phyloP scores from a whole-genome alignment of 2,329 filamentous ascomycete species.

The Fusarium pseudoanthophilum region DNA sequence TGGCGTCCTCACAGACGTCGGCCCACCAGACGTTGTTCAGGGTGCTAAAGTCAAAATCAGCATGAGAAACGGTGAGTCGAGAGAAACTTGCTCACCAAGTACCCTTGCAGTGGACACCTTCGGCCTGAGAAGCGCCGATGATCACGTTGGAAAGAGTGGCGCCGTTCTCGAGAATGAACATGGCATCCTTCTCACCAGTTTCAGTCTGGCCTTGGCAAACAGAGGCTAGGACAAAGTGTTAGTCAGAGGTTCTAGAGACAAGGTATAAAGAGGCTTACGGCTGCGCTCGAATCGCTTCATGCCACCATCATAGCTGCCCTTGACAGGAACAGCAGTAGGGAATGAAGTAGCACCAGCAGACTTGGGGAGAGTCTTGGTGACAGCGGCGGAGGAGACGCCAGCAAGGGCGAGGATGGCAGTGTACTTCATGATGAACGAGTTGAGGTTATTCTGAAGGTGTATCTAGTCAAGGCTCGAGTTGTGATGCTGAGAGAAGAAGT shows the following conservation, averaged over 20 bases:
- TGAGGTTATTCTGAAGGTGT: background rate
- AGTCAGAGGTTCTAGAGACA: background rate
- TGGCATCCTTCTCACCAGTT: slow-evolving; percentile 50
- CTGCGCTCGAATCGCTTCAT: slow-evolving; percentile 38
- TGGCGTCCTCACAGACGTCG: slow-evolving; percentile 52
- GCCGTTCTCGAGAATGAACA: slow-evolving; percentile 63
- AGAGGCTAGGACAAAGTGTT: slow-evolving; percentile 2
- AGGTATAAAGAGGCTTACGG: slow-evolving; percentile 2
- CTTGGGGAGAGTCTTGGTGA: slow-evolving; percentile 38
- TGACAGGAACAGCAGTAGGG: slow-evolving; percentile 36
- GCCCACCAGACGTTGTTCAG: slow-evolving; percentile 54
- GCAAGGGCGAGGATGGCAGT: slow-evolving; percentile 31
- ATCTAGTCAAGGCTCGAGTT: background rate
- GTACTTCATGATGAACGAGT: slow-evolving; percentile 30
- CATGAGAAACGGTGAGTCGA: background rate
- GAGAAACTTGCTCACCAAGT: slow-evolving; percentile 46
- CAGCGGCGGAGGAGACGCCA: slow-evolving; percentile 32
- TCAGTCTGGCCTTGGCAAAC: slow-evolving; percentile 44
- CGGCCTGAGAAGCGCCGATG: slow-evolving; percentile 61
- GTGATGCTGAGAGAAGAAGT: background rate
- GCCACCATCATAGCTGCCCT: slow-evolving; percentile 33
- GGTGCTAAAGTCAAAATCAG: slow-evolving; percentile 26
- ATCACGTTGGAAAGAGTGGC: slow-evolving; percentile 64
- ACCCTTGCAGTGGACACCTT: slow-evolving; percentile 63
- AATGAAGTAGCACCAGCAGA: slow-evolving; percentile 31